Conservation (phyloP, 345 rosid species). For the Heritiera littoralis region DNA sequence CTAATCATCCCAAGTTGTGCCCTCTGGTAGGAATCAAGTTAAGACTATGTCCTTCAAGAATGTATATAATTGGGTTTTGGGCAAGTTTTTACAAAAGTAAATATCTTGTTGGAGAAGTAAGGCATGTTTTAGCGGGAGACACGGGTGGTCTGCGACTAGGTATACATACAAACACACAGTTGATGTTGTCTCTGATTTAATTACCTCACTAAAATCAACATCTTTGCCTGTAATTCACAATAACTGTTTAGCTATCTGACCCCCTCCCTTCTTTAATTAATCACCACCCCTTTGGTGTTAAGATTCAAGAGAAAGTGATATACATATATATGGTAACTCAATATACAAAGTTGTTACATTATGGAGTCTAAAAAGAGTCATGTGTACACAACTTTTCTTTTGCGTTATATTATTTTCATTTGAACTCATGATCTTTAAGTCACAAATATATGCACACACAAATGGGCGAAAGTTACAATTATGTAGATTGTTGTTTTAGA, state of each 20-base stretch:
- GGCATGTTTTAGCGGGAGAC: constrained; percentile 29
- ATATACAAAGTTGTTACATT: no score
- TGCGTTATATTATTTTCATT: no score
- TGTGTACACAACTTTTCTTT: no score
- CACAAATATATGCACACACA: no score
- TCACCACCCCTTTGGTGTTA: no score
- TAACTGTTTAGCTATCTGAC: neutral
- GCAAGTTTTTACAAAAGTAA: constrained; percentile 11
- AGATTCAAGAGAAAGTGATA: no score
- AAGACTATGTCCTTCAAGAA: neutral
- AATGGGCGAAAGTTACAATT: no score
- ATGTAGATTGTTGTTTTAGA: no score
- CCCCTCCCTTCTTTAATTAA: neutral
- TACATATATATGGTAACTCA: no score
- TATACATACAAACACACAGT: constrained; percentile 16
- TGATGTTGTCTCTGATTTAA: constrained; percentile 17
- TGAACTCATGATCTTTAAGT: no score
- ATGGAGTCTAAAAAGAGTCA: no score
- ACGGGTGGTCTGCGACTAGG: constrained; percentile 34
- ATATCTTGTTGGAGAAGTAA: constrained; percentile 24
- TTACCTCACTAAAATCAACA: constrained; percentile 14
- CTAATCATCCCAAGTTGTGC: neutral
- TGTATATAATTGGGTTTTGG: neutral
- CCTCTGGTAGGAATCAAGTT: constrained; percentile 6
- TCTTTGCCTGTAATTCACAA: constrained; percentile 8